phyloP scores from a whole-genome alignment of 345 rosid species.

The Dimocarpus longan region DNA sequence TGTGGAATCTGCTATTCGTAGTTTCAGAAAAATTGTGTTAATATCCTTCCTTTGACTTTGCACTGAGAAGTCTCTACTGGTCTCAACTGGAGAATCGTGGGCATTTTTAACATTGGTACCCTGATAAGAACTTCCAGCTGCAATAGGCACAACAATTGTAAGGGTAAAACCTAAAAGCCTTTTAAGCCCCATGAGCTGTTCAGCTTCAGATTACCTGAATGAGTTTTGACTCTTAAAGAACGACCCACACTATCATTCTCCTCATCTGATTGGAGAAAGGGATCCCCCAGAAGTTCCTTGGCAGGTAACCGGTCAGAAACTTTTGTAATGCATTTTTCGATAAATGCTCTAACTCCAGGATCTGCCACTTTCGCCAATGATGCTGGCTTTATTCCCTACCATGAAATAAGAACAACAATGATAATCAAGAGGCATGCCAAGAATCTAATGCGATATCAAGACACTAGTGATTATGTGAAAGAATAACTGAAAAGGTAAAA shows the following conservation, averaged over 20 bases:
- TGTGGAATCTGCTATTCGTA: constrained; percentile 79
- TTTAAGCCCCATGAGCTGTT: constrained; percentile 5
- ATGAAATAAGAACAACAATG: constrained; percentile 20
- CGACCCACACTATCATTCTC: constrained; percentile 48
- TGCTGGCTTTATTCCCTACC: constrained; percentile 92
- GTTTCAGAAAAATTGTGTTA: constrained; percentile 80
- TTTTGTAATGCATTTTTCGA: constrained; percentile 85
- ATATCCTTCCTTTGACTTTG: constrained; percentile 82
- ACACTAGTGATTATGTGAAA: background rate
- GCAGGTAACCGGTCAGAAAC: constrained; percentile 79
- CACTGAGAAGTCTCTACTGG: constrained; percentile 59
- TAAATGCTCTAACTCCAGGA: constrained; percentile 64
- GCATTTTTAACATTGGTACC: constrained; percentile 20
- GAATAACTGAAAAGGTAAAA: background rate
- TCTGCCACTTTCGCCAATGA: constrained; percentile 80
- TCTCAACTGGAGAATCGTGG: constrained; percentile 38
- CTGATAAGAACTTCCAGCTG: constrained; percentile 46
- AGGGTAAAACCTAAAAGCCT: constrained; percentile 10
- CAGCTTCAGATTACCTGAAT: constrained; percentile 39
- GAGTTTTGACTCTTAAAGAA: constrained; percentile 32
- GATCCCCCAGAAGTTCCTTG: constrained; percentile 83
- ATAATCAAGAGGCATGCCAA: constrained; percentile 11
- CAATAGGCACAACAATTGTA: constrained; percentile 19
- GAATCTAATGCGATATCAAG: background rate
- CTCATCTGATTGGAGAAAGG: constrained; percentile 67